These are phyloP conservation scores for Diophrys sp. DNA, from an alignment of 73 alveolate species.

Conservation along the genomic window DNA sequence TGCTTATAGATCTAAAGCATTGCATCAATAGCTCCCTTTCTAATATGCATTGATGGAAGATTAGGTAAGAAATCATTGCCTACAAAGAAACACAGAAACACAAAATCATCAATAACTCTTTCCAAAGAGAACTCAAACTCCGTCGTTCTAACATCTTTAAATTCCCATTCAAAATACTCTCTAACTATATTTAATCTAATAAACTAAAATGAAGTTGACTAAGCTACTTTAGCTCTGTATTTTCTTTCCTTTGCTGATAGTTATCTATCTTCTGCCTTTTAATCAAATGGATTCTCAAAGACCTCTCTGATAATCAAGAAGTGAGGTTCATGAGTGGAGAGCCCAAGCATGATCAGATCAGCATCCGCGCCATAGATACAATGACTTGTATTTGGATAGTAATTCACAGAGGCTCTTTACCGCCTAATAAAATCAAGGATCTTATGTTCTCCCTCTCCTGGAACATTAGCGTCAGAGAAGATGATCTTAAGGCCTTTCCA, in stretches of 20 bases:
- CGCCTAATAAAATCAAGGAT: constrained; percentile 91
- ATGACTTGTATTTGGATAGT: constrained; percentile 92
- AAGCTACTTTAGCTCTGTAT: neutral
- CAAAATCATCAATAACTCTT: constrained; percentile 96
- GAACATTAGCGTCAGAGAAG: constrained; percentile 84
- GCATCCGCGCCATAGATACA: constrained; percentile 99
- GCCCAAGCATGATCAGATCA: constrained; percentile 98
- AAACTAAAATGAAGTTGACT: constrained; percentile 65
- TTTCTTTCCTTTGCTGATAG: neutral
- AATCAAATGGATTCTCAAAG: constrained; percentile 2
- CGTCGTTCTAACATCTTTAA: constrained; percentile 15
- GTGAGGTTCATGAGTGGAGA: constrained; percentile 98
- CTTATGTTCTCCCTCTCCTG: constrained; percentile 99
- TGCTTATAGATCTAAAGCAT: constrained; percentile 81
- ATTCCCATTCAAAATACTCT: constrained; percentile 76
- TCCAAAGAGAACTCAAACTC: constrained; percentile 78
- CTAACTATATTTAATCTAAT: constrained; percentile 83
- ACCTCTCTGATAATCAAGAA: constrained; percentile 96
- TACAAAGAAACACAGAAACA: constrained; percentile 97
- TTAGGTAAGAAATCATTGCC: constrained; percentile 99
- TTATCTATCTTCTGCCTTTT: neutral
- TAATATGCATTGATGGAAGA: constrained; percentile 92
- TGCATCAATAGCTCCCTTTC: constrained; percentile 99
- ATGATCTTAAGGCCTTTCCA: constrained; percentile 76
- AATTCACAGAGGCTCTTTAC: constrained; percentile 72